Conservation (phyloP, 2,329 filamentous ascomycete species). For the Exophiala dermatitidis region DNA sequence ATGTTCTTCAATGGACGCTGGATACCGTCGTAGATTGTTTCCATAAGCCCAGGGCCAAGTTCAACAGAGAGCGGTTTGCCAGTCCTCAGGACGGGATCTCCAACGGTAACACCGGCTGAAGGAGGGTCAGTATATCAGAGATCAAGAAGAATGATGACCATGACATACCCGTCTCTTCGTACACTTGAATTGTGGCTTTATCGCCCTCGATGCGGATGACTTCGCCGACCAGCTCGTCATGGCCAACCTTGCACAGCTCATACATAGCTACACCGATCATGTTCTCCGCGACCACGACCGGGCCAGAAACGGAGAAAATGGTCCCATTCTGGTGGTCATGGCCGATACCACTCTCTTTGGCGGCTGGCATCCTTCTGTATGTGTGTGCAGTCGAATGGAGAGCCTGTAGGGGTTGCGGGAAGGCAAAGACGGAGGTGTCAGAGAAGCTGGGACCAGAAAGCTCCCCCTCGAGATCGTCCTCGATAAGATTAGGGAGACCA, state of each 20-base stretch:
- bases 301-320: conserved; percentile 69
- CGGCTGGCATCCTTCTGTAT: conserved; percentile 39
- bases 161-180: conserved; percentile 82
- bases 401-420: conserved; percentile 26
- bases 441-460: conserved; percentile 32
- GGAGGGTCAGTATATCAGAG: conserved; percentile 6
- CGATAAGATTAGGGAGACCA: conserved; percentile 26
- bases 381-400: conserved; percentile 27
- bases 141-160: conserved; percentile 1
- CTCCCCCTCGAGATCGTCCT: conserved; percentile 38
- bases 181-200: conserved; percentile 96
- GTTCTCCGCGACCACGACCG: conserved; percentile 93
- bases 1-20: conserved; percentile 89
- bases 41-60: conserved; percentile 91
- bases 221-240: conserved; percentile 88
- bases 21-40: conserved; percentile 99
- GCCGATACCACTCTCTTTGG: conserved; percentile 39
- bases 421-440: conserved; percentile 28
- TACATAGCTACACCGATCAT: conserved; percentile 99
- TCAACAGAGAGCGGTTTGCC: conserved; percentile 97
- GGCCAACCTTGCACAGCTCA: conserved; percentile 90
- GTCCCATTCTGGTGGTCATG: conserved; percentile 54
- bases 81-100: conserved; percentile 83
- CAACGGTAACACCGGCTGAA: conserved; percentile 84
- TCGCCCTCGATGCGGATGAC: conserved; percentile 96